phyloP scores from a whole-genome alignment of 257 asterid species.

The Phtheirospermum japonicum region DNA sequence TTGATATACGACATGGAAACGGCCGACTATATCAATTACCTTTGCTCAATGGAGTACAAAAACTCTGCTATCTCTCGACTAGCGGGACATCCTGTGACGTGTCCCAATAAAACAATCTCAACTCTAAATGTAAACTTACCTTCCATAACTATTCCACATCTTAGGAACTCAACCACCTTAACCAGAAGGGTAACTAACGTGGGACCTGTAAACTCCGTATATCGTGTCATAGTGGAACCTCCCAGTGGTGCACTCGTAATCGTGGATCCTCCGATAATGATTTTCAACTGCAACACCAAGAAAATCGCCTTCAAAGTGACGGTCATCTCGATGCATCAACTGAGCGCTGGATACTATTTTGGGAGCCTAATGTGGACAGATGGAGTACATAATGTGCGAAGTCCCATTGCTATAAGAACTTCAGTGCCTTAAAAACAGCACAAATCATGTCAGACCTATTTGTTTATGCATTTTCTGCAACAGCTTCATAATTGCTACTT shows the following conservation, averaged over 20 bases:
- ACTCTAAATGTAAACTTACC: conserved; percentile 46
- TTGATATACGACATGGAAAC: conserved; percentile 36
- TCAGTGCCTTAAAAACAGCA: conserved; percentile 19
- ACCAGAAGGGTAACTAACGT: conserved; percentile 49
- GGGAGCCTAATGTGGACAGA: conserved; percentile 51
- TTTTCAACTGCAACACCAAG: conserved; percentile 34
- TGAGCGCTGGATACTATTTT: conserved; percentile 36
- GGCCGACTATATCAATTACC: conserved; percentile 33
- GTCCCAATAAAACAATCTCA: conserved; percentile 29
- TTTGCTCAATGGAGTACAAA: conserved; percentile 37
- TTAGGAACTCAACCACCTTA: conserved; percentile 26
- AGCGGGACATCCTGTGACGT: conserved; percentile 24
- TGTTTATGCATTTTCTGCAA: too few species aligned
- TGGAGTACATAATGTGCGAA: conserved; percentile 35
- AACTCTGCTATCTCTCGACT: conserved; percentile 33
- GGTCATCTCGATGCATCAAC: conserved; percentile 29
- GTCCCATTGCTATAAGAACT: conserved; percentile 34
- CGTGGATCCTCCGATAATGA: conserved; percentile 37
- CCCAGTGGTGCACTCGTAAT: conserved; percentile 35
- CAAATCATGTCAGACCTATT: too few species aligned
- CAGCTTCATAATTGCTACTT: too few species aligned
- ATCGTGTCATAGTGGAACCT: conserved; percentile 40
- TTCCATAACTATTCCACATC: conserved; percentile 41
- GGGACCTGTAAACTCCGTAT: conserved; percentile 34
- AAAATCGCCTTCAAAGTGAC: conserved; percentile 39